Base-by-base conservation (phyloP, 768 basidiomycete genomes). In the Termitomyces sp. region DNA sequence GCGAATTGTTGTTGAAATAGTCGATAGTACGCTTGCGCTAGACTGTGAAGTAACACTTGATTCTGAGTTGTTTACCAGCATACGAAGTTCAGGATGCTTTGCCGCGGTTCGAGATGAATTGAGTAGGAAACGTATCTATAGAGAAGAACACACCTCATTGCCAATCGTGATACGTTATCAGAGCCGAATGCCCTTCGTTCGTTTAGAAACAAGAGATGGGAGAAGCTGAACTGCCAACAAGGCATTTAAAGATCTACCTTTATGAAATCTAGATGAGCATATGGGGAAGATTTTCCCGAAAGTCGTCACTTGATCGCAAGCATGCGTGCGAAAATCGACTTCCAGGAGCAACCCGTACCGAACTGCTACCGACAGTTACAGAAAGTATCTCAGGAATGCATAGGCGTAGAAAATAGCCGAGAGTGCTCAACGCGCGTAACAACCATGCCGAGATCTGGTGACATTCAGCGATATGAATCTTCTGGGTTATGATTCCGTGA, bases 221-320 rank as follows among this genome's bases (percentile, higher is more conserved):
- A 44, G 38, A 46, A 40, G 24, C 50, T 32, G 44, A 11, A 43
- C 28, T 11, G 24, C 14, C 20, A 26, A 41, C 35, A 33, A n/a
- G 6, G 16, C 53, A 45, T 49, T 38, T 32, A 48, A 62, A 59
- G 63, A 59, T 67, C 66, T 67, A 69, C 50, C 22, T 71, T 70
- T 69, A 68, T 72, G 72, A 66, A 68, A 60, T 33, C 60, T 64
- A 14, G 9, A 51, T 66, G 38, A 33, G 69, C 67, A 70, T 71
- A 67, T 68, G 70, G 64, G 66, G 69, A 69, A 62, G 64, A 64
- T n/a, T n/a, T 64, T 61, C 59, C 60, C 56, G 64, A 57, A 56
- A 57, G 63, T 52, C 50, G 69, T 72, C 72, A 74, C 65, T 72
- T 72, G 71, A 72, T 68, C 58, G 54, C 56, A 60, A 52, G 61